These are phyloP conservation scores for Lenzites betulinus DNA, from an alignment of 768 basidiomycete genomes.

Conservation along the genomic window DNA sequence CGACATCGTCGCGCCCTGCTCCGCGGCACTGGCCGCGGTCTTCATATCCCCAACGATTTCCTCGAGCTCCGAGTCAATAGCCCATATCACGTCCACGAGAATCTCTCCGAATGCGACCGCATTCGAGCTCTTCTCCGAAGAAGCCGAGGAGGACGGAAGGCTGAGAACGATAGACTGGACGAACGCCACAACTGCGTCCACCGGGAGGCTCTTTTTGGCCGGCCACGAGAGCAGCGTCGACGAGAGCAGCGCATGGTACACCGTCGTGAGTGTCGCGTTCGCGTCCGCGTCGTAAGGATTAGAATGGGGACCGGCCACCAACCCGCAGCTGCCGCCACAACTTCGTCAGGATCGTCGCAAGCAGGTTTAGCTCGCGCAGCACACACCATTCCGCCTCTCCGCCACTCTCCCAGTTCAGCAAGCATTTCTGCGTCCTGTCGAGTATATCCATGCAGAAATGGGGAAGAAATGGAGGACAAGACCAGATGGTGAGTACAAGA, in stretches of 20 bases:
- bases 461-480: slow-evolving; percentile 4
- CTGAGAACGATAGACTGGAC: slow-evolving; percentile 59
- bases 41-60: slow-evolving; percentile 61
- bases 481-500: slow-evolving; percentile 9
- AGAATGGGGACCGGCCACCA: slow-evolving; percentile 60
- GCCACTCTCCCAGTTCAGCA: slow-evolving; percentile 57
- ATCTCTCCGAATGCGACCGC: slow-evolving; percentile 60
- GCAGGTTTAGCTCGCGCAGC: slow-evolving; percentile 24
- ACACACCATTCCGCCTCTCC: slow-evolving; percentile 66
- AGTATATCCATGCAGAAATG: slow-evolving; percentile 58
- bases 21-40: slow-evolving; percentile 33
- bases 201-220: slow-evolving; percentile 46
- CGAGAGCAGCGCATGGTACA: slow-evolving; percentile 68
- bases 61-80: slow-evolving; percentile 75
- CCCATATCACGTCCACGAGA: slow-evolving; percentile 82
- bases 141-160: slow-evolving; percentile 61
- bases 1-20: slow-evolving; percentile 23
- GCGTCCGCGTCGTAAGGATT: slow-evolving; percentile 55
- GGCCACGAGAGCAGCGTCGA: slow-evolving; percentile 61
- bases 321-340: slow-evolving; percentile 51
- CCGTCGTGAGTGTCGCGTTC: slow-evolving; percentile 60
- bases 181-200: slow-evolving; percentile 59
- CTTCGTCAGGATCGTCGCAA: slow-evolving; percentile 12
- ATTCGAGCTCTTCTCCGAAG: slow-evolving; percentile 40
- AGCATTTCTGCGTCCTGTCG: slow-evolving; percentile 48